Evolutionary conservation across 352 stramenopile species (phyloP), one percentile per base, ranked within the genome.

Genomic region (Lagenidium giganteum): DNA sequence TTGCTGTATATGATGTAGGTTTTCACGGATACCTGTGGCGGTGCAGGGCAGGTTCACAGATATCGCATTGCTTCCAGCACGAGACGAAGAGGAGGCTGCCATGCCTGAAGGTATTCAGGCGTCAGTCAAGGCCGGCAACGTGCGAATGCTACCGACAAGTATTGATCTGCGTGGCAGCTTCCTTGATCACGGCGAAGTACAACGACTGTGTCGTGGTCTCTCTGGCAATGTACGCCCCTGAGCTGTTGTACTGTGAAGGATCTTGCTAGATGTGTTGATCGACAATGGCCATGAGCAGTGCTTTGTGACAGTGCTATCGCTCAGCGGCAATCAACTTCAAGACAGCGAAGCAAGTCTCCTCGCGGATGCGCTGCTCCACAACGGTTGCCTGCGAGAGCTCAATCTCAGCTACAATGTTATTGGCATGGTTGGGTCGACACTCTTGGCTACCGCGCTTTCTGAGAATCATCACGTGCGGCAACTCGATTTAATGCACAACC

Each of bases 371-470:
- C 44, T 90, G n/a, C 42, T 64, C 7, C 58, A 77, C 42, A 87
- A 87, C 37, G 47, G 34, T 1, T 71, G 67, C 31, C 54, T 84
- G 5, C 41, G 51, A 25, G 59, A 80, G 30, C 68, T 90, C 31
- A 66, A 72, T 20, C 54, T 90, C 14, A 87, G 72, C 47, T 90
- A 90, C 62, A 90, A 90, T 48, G 56, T 48, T 43, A 77, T 90
- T 30, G 49, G 53, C 0, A 63, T 63, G 13, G 41, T 70, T 17
- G 78, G 78, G 1, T 87, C 75, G 12, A 70, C 61, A 12, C 54
- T 69, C 2, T 49, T 90, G 14, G 78, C 75, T 17, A 74, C 69
- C 20, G 67, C 63, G 12, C 36, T 90, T 20, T 39, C 33, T 5
- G 46, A 57, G 11, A 83, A 90, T 32, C 27, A 32, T 0, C 45